phyloP scores from a whole-genome alignment of 257 asterid species.

The Solanum chiquidenum region DNA sequence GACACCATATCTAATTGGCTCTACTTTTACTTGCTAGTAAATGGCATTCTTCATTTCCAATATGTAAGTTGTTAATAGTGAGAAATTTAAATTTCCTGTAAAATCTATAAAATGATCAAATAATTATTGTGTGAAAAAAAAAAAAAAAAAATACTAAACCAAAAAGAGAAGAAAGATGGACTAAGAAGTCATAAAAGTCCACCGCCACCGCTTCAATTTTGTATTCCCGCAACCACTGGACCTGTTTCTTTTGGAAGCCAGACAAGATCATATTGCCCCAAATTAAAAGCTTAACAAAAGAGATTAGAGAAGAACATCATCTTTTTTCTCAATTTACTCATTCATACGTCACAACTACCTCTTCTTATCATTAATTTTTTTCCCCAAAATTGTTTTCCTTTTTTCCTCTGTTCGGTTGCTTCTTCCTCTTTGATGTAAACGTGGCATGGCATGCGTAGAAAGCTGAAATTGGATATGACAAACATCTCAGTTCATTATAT shows the following conservation, averaged over 20 bases:
- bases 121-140: neutral
- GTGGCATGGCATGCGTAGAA: neutral
- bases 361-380: neutral
- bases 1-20: neutral
- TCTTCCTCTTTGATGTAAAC: neutral
- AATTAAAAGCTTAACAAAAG: neutral
- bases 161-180: neutral
- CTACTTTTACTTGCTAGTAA: neutral
- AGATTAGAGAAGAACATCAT: neutral
- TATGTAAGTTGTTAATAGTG: neutral
- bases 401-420: neutral
- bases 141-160: neutral
- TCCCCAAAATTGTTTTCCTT: neutral
- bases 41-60: neutral
- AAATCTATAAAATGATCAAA: neutral
- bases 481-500: slow-evolving; percentile 3
- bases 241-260: neutral
- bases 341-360: neutral
- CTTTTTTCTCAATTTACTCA: neutral
- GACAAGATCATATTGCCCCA: neutral
- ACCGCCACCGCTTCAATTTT: neutral
- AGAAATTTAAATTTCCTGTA: neutral
- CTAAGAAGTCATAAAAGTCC: neutral
- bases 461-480: slow-evolving; percentile 26
- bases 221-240: neutral